phyloP scores from a whole-genome alignment of 306 rosid genomes.

The Oxytropis ochrocephala region DNA sequence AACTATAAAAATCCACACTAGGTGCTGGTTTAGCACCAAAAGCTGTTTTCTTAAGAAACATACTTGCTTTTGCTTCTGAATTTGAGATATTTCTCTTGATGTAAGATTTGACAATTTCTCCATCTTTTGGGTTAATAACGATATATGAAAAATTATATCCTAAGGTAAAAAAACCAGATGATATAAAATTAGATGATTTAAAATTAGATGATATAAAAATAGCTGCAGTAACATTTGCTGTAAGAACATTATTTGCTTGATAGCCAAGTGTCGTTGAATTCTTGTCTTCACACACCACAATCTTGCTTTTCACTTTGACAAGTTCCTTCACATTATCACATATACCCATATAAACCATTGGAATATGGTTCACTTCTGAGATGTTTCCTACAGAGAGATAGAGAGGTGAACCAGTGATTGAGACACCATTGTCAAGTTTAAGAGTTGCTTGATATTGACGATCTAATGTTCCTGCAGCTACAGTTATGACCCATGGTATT shows the following conservation, averaged over 20 bases:
- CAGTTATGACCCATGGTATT: conserved; percentile 70
- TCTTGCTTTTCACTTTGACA: conserved; percentile 25
- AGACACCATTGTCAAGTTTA: conserved; percentile 35
- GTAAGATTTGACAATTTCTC: conserved; percentile 47
- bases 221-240: conserved; percentile 33
- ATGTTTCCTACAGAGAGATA: conserved; percentile 34
- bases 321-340: conserved; percentile 30
- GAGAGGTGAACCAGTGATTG: conserved; percentile 37
- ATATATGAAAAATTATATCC: conserved; percentile 21
- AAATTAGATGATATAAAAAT: conserved; percentile 53
- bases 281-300: conserved; percentile 56
- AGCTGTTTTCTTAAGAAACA: conserved; percentile 34
- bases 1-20: conserved; percentile 47
- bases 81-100: conserved; percentile 3
- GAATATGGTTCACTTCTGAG: neutral
- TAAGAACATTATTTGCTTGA: neutral
- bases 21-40: conserved; percentile 57
- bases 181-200: conserved; percentile 51
- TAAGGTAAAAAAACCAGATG: conserved; percentile 11
- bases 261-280: neutral
- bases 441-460: conserved; percentile 40
- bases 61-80: conserved; percentile 30
- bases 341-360: conserved; percentile 41
- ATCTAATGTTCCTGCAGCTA: conserved; percentile 58
- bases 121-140: conserved; percentile 19